Evolutionary conservation across 202 grass and related monocot species (phyloP), one percentile per base, ranked within the genome.

Genomic region (Eragrostis tef): DNA sequence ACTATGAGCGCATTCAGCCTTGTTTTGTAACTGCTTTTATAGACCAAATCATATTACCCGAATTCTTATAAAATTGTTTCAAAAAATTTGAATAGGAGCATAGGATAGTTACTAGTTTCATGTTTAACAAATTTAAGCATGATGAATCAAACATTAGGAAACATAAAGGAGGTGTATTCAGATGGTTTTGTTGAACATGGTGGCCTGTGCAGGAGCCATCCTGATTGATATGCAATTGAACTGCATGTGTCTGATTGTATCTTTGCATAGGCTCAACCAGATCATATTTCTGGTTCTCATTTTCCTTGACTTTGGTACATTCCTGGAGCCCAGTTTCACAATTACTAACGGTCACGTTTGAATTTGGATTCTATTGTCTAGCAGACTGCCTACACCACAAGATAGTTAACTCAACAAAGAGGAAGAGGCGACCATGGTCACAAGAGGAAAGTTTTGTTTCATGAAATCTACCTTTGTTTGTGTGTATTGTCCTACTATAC

Each of bases 381-480:
- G 81, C 81, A 47, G 70, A 70, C 50, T 76, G 70, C 66, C 58
- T 88, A 10, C 63, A 34, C 13, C 53, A 45, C 53, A 48, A 59
- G 45, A 76, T 27, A 27, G 61, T 65, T 60, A 34, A 83, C 39
- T 64, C 73, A 54, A 54, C 45, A 52, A 85, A 86, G 68, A 63
- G 74, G 74, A 64, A 5, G 6, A 39, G 25, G 20, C 12, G 6
- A 16, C 57, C 0, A 79, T 87, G 85, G 86, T 74, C 81, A 54
- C 75, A 62, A 82, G 77, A 81, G 66, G 78, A 71, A 76, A 79
- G 76, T 43, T 84, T 64, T 86, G 31, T 7, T 78, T 87, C 60
- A 58, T 63, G 9, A 51, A 9, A 57, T 21, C 36, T 62, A 31
- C 45, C 11, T 68, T 81, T 16, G 15, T 27, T 76, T 50, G 77